A percentile compares a stretch with the other conserved stretches of the same genome.
These are phyloP conservation scores for Citrus australasica DNA, from an alignment of 345 rosid species.

Conservation along the genomic window DNA sequence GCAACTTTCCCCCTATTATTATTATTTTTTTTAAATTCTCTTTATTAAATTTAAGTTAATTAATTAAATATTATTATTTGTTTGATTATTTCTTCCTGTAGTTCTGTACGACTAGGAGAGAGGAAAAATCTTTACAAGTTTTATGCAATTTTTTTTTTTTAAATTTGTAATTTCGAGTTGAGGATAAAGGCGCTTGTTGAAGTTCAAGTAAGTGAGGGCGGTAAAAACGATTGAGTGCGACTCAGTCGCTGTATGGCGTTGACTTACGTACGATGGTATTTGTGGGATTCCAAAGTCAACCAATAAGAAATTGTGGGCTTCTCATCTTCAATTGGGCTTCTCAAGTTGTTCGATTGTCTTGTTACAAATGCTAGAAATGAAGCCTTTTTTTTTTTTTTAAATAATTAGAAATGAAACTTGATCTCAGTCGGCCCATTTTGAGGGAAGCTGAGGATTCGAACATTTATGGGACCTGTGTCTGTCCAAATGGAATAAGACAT, in stretches of 20 bases:
- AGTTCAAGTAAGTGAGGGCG: background rate
- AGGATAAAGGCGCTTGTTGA: background rate
- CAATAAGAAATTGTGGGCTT: too few species aligned
- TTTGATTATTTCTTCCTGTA: background rate
- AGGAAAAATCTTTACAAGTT: too few species aligned
- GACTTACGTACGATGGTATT: accelerated
- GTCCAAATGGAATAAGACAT: too few species aligned
- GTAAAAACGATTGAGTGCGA: background rate
- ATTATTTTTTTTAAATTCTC: background rate
- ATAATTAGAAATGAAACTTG: too few species aligned
- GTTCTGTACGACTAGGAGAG: background rate
- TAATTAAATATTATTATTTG: background rate
- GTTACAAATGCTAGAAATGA: too few species aligned
- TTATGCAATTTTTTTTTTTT: background rate
- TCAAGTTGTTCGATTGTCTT: too few species aligned
- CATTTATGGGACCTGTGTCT: too few species aligned
- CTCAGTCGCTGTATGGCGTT: background rate
- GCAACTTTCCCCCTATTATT: background rate
- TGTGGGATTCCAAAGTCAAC: too few species aligned
- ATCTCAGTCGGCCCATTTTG: too few species aligned
- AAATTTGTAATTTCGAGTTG: background rate
- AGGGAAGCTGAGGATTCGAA: too few species aligned
- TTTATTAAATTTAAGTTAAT: background rate
- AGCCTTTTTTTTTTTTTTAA: too few species aligned
- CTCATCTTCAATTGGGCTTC: too few species aligned